Conservation (phyloP, 2,329 filamentous ascomycete species). For the Immersiporthe knoxdaviesiana region DNA sequence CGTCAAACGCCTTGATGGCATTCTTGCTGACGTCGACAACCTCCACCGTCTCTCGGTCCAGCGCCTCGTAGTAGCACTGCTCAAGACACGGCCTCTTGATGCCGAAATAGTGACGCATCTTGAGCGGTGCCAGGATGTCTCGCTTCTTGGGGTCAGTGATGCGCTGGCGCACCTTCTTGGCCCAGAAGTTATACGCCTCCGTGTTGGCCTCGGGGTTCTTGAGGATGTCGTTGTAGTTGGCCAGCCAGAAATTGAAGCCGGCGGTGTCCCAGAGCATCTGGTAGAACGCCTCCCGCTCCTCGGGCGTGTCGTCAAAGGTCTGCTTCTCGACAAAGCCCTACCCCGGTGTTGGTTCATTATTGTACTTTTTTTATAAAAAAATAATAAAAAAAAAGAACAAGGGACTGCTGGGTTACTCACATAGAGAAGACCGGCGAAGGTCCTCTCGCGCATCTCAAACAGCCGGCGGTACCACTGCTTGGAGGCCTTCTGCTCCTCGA, state of each 20-base stretch:
- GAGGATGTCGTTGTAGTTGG: slow-evolving; percentile 57
- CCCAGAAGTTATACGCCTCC: slow-evolving; percentile 60
- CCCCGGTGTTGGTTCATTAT: neutral
- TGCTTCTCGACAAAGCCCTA: slow-evolving; percentile 54
- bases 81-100: slow-evolving; percentile 53
- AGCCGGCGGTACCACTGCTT: slow-evolving; percentile 53
- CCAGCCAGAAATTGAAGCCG: slow-evolving; percentile 60
- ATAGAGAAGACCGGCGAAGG: slow-evolving; percentile 63
- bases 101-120: slow-evolving; percentile 58
- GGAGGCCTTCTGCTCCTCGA: slow-evolving; percentile 52
- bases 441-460: slow-evolving; percentile 55
- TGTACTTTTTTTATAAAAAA: too few species aligned
- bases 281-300: slow-evolving; percentile 53
- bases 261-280: slow-evolving; percentile 54
- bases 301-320: slow-evolving; percentile 57
- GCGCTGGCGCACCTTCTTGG: slow-evolving; percentile 52
- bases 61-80: slow-evolving; percentile 50
- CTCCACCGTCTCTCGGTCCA: slow-evolving; percentile 48
- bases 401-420: neutral
- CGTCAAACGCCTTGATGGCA: slow-evolving; percentile 44
- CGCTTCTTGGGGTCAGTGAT: slow-evolving; percentile 52
- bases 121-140: slow-evolving; percentile 55
- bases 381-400: too few species aligned
- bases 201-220: slow-evolving; percentile 51
- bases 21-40: slow-evolving; percentile 48